Base-by-base conservation (phyloP, 768 basidiomycete genomes). In the Suillus tomentosus region DNA sequence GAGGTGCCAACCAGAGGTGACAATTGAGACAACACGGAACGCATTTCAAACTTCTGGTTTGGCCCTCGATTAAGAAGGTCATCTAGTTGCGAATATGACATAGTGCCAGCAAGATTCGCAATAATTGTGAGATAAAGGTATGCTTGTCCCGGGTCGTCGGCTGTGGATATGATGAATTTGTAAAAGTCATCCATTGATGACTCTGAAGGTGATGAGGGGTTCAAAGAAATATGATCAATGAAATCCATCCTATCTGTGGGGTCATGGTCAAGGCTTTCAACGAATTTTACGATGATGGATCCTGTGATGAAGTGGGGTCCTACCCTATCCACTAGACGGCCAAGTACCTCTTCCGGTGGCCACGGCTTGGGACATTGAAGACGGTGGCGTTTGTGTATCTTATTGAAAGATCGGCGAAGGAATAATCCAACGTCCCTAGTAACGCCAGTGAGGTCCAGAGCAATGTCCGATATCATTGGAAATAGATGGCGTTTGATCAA, bases 41-140 rank as follows among this genome's bases (percentile, higher is more conserved):
- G 10, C 24, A 42, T 42, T 10, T 58, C 56, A 17, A 58, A 58
- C 0, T 3, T 27, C 39, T 27, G 56, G 10, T 40, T 40, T 27
- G 56, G 10, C 10, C 1, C 39, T 27, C 39, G 39, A 0, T 27
- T 58, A 27, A 58, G 39, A 58, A 58, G 56, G 17, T 3, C 1
- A 19, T 58, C 24, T 10, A 58, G 56, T 19, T 58, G 56, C 24
- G 24, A 58, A 27, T 0, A 58, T 5, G 56, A 58, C 10, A 58
- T 10, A 24, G 13, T 19, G 56, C 14, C 5, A 13, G 10, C 24
- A 27, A 58, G 5, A 19, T 40, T 58, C 3, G 0, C 56, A 40
- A 58, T 3, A 58, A 58, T 27, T 2, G 56, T 58, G 17, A 58
- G 56, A 40, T 42, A 24, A 27, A 58, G 39, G 39, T 42, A 58